Conservation (phyloP, 2,329 filamentous ascomycete species). For the Cladosporium velox region DNA sequence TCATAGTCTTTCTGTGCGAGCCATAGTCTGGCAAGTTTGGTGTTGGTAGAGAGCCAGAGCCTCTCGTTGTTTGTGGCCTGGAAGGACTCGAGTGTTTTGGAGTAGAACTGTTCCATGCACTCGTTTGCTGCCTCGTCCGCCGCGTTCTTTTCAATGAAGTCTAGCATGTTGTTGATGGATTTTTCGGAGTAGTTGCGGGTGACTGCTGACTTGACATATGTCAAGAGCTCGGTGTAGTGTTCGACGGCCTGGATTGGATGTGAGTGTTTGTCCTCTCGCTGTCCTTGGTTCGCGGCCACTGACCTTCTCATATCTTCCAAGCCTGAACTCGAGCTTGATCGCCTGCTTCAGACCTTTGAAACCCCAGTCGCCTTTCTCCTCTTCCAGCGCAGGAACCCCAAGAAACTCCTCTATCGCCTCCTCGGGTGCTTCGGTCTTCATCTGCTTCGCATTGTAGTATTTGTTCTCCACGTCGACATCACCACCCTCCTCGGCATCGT, state of each 20-base stretch:
- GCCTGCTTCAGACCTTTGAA: slow-evolving; percentile 98
- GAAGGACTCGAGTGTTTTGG: slow-evolving; percentile 87
- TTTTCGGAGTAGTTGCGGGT: slow-evolving; percentile 99
- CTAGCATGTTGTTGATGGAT: slow-evolving; percentile 98
- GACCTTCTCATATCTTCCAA: slow-evolving; percentile 84
- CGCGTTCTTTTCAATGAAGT: slow-evolving; percentile 91
- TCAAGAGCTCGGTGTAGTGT: slow-evolving; percentile 92
- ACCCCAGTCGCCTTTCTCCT: slow-evolving; percentile 96
- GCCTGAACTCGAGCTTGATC: slow-evolving; percentile 93
- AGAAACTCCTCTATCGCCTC: slow-evolving; percentile 91
- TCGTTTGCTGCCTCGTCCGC: slow-evolving; percentile 69
- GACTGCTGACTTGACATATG: slow-evolving; percentile 94
- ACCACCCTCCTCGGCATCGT: slow-evolving; percentile 81
- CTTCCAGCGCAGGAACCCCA: slow-evolving; percentile 78
- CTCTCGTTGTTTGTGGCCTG: slow-evolving; percentile 97
- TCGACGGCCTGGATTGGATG: slow-evolving; percentile 69
- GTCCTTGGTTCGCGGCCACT: not conserved
- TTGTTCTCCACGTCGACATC: slow-evolving; percentile 98
- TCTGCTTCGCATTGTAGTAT: slow-evolving; percentile 99
- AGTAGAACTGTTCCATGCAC: slow-evolving; percentile 95
- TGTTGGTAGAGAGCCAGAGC: slow-evolving; percentile 96
- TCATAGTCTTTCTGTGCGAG: slow-evolving; percentile 88
- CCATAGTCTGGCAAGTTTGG: slow-evolving; percentile 90
- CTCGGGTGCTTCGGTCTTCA: slow-evolving; percentile 82
- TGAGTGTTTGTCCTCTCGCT: slow-evolving; percentile 7